phyloP scores from a whole-genome alignment of 257 asterid species.

The Solanum chmielewskii region DNA sequence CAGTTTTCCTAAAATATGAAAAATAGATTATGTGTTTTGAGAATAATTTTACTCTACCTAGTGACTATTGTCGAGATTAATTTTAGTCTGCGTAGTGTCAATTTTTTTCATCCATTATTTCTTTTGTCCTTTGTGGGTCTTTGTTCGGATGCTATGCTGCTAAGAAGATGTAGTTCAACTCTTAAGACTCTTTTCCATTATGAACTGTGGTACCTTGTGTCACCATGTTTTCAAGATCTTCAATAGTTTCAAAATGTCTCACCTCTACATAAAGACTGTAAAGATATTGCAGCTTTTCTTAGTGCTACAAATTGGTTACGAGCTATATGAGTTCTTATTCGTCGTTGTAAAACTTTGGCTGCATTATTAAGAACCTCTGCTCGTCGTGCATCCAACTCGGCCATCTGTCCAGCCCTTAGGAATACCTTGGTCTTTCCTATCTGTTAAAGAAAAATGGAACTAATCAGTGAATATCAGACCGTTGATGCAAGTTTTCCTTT shows the following conservation, averaged over 20 bases:
- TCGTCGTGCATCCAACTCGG: slow-evolving; percentile 93
- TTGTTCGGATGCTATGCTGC: neutral
- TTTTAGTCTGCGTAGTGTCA: neutral
- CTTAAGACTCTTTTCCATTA: neutral
- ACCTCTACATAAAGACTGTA: slow-evolving; percentile 92
- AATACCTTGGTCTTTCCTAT: slow-evolving; percentile 93
- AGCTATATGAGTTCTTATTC: slow-evolving; percentile 70
- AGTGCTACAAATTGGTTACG: slow-evolving; percentile 56
- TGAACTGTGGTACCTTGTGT: neutral
- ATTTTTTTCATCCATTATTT: neutral
- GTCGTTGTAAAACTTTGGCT: slow-evolving; percentile 75
- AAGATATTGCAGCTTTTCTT: slow-evolving; percentile 48
- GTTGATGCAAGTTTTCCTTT: neutral
- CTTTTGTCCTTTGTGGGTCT: neutral
- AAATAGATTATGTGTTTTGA: neutral
- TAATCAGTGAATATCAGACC: neutral
- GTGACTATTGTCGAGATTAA: neutral
- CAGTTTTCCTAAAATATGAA: slow-evolving; percentile 57
- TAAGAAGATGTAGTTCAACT: neutral
- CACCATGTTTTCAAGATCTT: neutral
- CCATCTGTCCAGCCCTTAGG: slow-evolving; percentile 99
- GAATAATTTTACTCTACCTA: neutral
- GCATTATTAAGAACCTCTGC: slow-evolving; percentile 83
- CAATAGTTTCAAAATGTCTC: slow-evolving; percentile 7
- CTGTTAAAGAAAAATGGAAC: slow-evolving; percentile 28